Evolutionary conservation across 345 rosid genomes (phyloP), one percentile per base, ranked within the genome.

Genomic region (Ceriops decandra): DNA sequence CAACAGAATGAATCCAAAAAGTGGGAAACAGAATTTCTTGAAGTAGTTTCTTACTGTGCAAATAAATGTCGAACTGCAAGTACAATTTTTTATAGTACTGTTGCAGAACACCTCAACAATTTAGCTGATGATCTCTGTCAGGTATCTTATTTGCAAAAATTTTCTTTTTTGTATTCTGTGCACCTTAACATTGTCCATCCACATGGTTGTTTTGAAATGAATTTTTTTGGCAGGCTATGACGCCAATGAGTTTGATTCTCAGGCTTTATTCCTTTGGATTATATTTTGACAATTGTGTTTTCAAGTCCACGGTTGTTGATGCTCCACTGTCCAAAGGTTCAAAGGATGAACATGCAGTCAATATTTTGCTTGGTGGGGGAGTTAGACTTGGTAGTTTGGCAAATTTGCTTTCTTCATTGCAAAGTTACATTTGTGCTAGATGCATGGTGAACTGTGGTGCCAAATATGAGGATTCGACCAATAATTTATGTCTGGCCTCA

Each of bases 31-130:
- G 87, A 82, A 66, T 83, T 89, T 77, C 62, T 83, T 69, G 93
- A 87, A 71, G 83, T 91, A 49, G 83, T 87, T 51, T 81, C 88
- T 71, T 91, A 89, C 75, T 85, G 90, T 81, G 89, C 90, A 72
- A 72, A 75, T 71, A 89, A 85, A 76, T 86, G 84, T 74, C 88
- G 81, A 64, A 69, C 74, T 60, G 82, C 81, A 9, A 79, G 81
- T 66, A 63, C 82, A 78, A 35, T 33, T 58, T 76, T 84, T 72
- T 71, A 82, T 82, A 76, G 66, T 75, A 74, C 74, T 60, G 67
- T 89, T 77, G 87, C 92, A 62, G 79, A 71, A 66, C 77, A 71
- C 52, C 70, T 95, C 49, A 81, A 80, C 64, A 71, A 63, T 71
- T 71, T 86, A 57, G 85, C 84, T 53, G 79, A 53, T 79, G 64